Base-by-base conservation (phyloP, 2,329 filamentous ascomycete genomes). In the Aspergillus intermedius region DNA sequence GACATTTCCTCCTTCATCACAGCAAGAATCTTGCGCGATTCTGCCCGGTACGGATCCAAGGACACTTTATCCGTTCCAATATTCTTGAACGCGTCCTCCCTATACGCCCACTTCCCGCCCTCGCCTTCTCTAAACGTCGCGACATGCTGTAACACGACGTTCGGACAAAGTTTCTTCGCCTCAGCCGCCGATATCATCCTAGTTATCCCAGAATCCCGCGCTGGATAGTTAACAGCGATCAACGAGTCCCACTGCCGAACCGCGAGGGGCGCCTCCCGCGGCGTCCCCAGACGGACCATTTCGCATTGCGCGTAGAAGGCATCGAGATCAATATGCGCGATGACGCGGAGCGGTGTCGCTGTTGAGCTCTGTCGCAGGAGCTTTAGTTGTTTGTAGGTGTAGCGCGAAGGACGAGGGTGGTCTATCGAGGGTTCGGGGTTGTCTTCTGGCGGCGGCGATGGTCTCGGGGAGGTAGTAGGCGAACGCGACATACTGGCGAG, bases 241-340 rank as follows among this genome's bases (percentile, higher is more conserved):
- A 98, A 77, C 7, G 87, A 89, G 68, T 94, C 87, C 87, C 88
- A 97, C 76, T 97, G 91, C 64, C 94, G 91, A 17, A 98, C 93
- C 1, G 90, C 93, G 21, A 98, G 79, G 8, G 93, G 93, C 55
- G 83, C 80, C 49, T 89, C 81, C 52, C 88, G 83, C 12, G 85
- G 74, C 9, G 87, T 74, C 10, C 83, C 84, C 41, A 97, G 77
- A 6, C 93, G 83, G 8, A 95, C 83, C 79, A 91, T 94, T 71
- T 98, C 93, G 65, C 90, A 96, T 74, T 98, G 93, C 3, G 87
- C 87, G 67, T 98, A 98, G 71, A 98, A 98, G 35, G 91, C 91
- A 79, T 98, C 93, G 51, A 98, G 83, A 62, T 98, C 93, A 54
- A 97, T 83, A 67, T 96, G 91, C 5, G 89, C 88, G 58, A 96